Conservation (phyloP, 495 filamentous ascomycete species). For the Hamigera avellanea region DNA sequence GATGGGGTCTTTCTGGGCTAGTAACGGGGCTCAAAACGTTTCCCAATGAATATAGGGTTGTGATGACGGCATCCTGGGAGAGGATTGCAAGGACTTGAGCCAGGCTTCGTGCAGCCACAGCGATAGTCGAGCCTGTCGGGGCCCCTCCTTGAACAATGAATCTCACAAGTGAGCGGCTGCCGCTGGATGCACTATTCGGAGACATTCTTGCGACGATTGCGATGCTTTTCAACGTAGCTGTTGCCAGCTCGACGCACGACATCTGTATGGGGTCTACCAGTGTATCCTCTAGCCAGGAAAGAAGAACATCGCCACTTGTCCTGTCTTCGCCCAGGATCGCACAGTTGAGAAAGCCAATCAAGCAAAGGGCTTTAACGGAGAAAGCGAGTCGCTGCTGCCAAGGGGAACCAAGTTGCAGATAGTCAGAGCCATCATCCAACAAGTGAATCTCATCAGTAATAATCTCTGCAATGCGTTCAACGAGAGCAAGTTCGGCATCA, state of each 20-base stretch:
- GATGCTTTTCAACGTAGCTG: slow-evolving; percentile 67
- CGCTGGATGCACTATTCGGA: slow-evolving; percentile 55
- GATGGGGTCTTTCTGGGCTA: slow-evolving; percentile 22
- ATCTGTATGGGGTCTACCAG: slow-evolving; percentile 71
- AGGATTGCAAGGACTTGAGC: slow-evolving; percentile 67
- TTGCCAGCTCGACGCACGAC: slow-evolving; percentile 59
- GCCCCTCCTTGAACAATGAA: slow-evolving; percentile 70
- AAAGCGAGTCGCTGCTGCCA: slow-evolving; percentile 83
- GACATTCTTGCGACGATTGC: slow-evolving; percentile 67
- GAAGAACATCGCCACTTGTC: slow-evolving; percentile 67
- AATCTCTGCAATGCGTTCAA: slow-evolving; percentile 63
- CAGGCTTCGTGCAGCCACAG: slow-evolving; percentile 68
- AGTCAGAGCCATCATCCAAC: slow-evolving; percentile 83
- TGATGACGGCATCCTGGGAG: slow-evolving; percentile 87
- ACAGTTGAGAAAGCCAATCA: slow-evolving; percentile 81
- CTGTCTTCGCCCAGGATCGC: slow-evolving; percentile 65
- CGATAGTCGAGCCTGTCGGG: slow-evolving; percentile 50
- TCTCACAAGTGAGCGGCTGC: slow-evolving; percentile 71
- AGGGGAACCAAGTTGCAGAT: slow-evolving; percentile 68
- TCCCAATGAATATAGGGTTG: slow-evolving; percentile 85
- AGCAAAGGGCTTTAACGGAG: slow-evolving; percentile 67
- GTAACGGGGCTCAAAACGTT: slow-evolving; percentile 72
- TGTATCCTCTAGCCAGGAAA: slow-evolving; percentile 76
- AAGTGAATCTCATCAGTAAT: slow-evolving; percentile 71
- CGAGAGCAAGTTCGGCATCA: slow-evolving; percentile 25